Evolutionary conservation across 2,329 filamentous ascomycete species (phyloP), one percentile per base, ranked within the genome.

Genomic region (Clonostachys byssicola): DNA sequence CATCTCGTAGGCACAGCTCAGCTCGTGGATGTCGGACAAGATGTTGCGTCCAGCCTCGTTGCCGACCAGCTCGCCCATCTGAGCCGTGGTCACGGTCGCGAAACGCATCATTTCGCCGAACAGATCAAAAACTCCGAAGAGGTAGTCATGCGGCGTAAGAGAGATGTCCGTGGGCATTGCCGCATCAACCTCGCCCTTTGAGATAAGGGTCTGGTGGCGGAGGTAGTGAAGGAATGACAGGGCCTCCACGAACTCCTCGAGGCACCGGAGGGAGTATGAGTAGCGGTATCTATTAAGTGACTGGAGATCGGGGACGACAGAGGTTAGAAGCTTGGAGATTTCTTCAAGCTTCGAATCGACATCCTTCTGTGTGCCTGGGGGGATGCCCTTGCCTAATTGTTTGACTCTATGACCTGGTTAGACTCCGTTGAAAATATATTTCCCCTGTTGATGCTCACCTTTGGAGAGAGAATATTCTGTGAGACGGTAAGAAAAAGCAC

Each of bases 81-180:
- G 87, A 1, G 91, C 91, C 63, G 95, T 88, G 23, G 85, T 83
- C 6, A 92, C 92, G 44, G 96, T 94, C 1, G 90, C 91, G 67
- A 96, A 97, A 33, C 92, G 81, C 94, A 99, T 99, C 73, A 97
- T 77, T 71, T 99, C 94, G 38, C 94, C 94, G 2, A 92, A 92
- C 56, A 97, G 80, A 65, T 99, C 94, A 60, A 96, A 96, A 3
- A 99, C 70, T 9, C 92, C 94, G 52, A 94, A 85, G 49, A 96
- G 70, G 62, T 96, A 97, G 66, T 99, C 94, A 47, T 92, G 83
- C 23, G 84, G 77, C 2, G 88, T 89, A 17, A 96, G 73, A 1
- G 74, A 58, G 3, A 96, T 77, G 2, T 74, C 75, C 0, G 69
- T 51, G 0, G 72, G 73, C 8, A 84, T 63, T 3, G 71, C 66